Percentiles rank a stretch among this genome's conserved stretches.
phyloP scores from a whole-genome alignment of 1,284 basidiomycete species.

The Sporisorium sorghi region DNA sequence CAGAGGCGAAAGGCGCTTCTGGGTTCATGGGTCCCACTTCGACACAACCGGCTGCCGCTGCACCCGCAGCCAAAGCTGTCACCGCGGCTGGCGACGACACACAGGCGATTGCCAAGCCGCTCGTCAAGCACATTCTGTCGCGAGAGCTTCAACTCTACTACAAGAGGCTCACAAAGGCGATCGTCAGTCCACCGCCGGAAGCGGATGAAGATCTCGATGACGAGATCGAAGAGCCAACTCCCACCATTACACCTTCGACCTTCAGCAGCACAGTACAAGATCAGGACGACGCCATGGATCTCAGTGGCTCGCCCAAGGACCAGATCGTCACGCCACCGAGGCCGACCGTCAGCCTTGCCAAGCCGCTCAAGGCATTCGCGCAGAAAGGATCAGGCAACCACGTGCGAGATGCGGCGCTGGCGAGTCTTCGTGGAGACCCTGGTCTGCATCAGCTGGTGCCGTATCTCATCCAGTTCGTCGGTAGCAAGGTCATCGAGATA shows the following conservation, averaged over 20 bases:
- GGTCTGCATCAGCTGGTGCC: constrained; percentile 93
- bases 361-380: constrained; percentile 53
- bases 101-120: constrained; percentile 61
- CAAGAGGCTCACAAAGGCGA: constrained; percentile 81
- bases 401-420: constrained; percentile 80
- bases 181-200: constrained; percentile 60
- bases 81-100: constrained; percentile 49
- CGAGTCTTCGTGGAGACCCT: constrained; percentile 87
- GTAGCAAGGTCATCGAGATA: constrained; percentile 74
- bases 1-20: constrained; percentile 31
- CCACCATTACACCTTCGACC: neutral
- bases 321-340: constrained; percentile 46
- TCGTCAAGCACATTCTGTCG: constrained; percentile 90
- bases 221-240: constrained; percentile 24
- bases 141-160: constrained; percentile 96
- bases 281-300: constrained; percentile 37
- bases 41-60: constrained; percentile 55
- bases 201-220: constrained; percentile 56
- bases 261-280: constrained; percentile 20
- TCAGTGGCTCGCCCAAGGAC: constrained; percentile 23
- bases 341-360: constrained; percentile 34
- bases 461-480: constrained; percentile 94
- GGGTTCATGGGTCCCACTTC: constrained; percentile 44
- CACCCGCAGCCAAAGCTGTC: constrained; percentile 64
- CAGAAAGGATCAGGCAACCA: constrained; percentile 59